Conservation (phyloP, 768 basidiomycete genomes). For the Tricholoma terreum region DNA sequence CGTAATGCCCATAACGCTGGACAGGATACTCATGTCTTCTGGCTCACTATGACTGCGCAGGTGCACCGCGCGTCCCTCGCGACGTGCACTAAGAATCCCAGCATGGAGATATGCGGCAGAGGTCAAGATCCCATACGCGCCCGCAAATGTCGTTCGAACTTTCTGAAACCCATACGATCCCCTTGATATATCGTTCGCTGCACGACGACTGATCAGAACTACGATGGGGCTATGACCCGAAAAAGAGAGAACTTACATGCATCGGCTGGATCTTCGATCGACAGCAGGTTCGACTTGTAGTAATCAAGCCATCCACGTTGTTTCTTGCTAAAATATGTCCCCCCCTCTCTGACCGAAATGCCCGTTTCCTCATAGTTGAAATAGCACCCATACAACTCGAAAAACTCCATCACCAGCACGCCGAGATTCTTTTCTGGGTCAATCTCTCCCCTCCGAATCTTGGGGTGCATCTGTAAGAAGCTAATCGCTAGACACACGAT, state of each 20-base stretch:
- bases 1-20: constrained; percentile 77
- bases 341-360: constrained; percentile 84
- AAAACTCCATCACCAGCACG: constrained; percentile 94
- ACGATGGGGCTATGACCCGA: constrained; percentile 2
- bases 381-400: constrained; percentile 88
- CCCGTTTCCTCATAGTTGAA: constrained; percentile 93
- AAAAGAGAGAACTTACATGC: constrained; percentile 51
- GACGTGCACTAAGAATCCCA: constrained; percentile 56
- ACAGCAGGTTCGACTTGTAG: constrained; percentile 55
- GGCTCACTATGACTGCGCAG: constrained; percentile 43
- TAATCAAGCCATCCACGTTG: constrained; percentile 78
- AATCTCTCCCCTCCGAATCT: constrained; percentile 84
- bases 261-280: constrained; percentile 94
- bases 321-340: constrained; percentile 83
- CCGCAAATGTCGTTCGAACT: constrained; percentile 80
- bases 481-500: constrained; percentile 91
- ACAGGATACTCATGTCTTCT: constrained; percentile 75
- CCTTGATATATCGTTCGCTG: constrained; percentile 91
- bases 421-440: constrained; percentile 87
- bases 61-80: constrained; percentile 44
- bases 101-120: constrained; percentile 66
- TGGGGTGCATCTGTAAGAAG: constrained; percentile 98
- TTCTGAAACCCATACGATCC: constrained; percentile 83
- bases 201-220: not conserved
- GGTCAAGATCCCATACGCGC: constrained; percentile 77